Conservation (phyloP, 371 early-diverging fungal genomes). For the Amoeboaphelidium occidentale region DNA sequence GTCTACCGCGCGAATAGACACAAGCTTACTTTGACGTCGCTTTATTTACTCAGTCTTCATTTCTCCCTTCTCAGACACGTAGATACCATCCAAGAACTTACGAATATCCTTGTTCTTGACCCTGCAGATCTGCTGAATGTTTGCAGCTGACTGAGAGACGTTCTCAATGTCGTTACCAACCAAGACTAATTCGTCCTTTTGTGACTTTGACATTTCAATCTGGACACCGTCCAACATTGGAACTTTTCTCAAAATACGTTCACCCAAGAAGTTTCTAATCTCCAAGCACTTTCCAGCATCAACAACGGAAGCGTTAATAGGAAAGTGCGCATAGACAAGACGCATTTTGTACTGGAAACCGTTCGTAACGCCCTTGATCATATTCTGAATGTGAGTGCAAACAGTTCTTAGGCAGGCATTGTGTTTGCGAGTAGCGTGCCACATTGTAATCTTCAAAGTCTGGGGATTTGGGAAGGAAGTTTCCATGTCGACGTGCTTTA, state of each 20-base stretch:
- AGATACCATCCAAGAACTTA: conserved; percentile 99
- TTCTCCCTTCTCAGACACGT: conserved; percentile 57
- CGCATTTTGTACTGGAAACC: conserved; percentile 99
- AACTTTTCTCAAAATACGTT: conserved; percentile 78
- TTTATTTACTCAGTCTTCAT: neutral
- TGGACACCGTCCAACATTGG: conserved; percentile 77
- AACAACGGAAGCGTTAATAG: conserved; percentile 90
- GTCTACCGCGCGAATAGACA: no score
- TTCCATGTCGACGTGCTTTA: conserved; percentile 86
- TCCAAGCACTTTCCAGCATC: conserved; percentile 62
- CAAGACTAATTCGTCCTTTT: conserved; percentile 93
- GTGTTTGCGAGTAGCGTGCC: conserved; percentile 96
- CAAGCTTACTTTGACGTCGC: no score
- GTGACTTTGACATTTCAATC: conserved; percentile 48
- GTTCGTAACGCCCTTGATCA: conserved; percentile 96
- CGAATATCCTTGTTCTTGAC: conserved; percentile 93
- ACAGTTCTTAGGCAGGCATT: conserved; percentile 94
- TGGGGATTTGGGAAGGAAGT: conserved; percentile 12
- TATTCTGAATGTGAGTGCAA: conserved; percentile 87
- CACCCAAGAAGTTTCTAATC: conserved; percentile 99
- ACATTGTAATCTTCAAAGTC: conserved; percentile 62
- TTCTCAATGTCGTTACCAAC: conserved; percentile 87
- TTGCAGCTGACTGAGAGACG: conserved; percentile 92
- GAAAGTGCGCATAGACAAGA: conserved; percentile 98
- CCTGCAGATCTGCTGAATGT: conserved; percentile 59